Percentiles rank a stretch among this genome's conserved stretches.
Evolutionary conservation across 768 basidiomycete genomes (phyloP).

Genomic region (Boletus bicolor): DNA sequence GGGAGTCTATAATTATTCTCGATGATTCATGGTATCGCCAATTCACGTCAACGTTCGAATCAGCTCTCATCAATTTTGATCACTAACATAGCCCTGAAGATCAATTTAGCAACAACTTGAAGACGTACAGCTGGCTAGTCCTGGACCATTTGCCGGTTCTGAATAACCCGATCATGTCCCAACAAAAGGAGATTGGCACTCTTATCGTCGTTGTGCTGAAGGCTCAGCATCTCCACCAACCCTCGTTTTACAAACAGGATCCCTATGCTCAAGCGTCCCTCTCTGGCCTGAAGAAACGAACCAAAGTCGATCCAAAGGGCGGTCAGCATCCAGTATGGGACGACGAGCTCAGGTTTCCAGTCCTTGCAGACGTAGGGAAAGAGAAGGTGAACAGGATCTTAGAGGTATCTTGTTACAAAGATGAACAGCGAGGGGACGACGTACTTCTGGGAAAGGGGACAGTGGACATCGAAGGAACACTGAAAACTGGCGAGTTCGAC

Average conservation of each 20-base stretch:
- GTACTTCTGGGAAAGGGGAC: slow-evolving; percentile 69
- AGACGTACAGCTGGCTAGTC: not conserved
- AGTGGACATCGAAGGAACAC: slow-evolving; percentile 73
- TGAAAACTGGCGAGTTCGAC: slow-evolving; percentile 88
- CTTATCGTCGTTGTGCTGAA: slow-evolving; percentile 84
- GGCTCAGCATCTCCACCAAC: slow-evolving; percentile 80
- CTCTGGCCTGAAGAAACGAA: slow-evolving; percentile 60
- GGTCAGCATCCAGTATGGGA: slow-evolving; percentile 96
- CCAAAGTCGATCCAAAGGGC: slow-evolving; percentile 74
- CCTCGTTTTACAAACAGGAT: slow-evolving; percentile 88
- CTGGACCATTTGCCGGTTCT: not conserved
- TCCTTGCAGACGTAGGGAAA: slow-evolving; percentile 59
- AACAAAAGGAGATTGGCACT: slow-evolving; percentile 63
- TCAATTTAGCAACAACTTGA: not conserved
- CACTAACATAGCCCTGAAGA: not conserved
- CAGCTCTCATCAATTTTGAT: not conserved
- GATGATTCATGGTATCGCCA: not conserved
- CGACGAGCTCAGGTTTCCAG: slow-evolving; percentile 75
- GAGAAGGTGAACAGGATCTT: slow-evolving; percentile 47
- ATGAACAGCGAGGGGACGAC: slow-evolving; percentile 71
- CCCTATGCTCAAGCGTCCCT: slow-evolving; percentile 71
- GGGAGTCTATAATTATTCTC: not conserved
- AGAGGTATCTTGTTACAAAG: slow-evolving; percentile 75
- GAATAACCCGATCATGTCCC: slow-evolving; percentile 19
- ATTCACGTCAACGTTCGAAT: no score